Conservation (phyloP, 2,329 filamentous ascomycete species). For the Xylariaceae sp. region DNA sequence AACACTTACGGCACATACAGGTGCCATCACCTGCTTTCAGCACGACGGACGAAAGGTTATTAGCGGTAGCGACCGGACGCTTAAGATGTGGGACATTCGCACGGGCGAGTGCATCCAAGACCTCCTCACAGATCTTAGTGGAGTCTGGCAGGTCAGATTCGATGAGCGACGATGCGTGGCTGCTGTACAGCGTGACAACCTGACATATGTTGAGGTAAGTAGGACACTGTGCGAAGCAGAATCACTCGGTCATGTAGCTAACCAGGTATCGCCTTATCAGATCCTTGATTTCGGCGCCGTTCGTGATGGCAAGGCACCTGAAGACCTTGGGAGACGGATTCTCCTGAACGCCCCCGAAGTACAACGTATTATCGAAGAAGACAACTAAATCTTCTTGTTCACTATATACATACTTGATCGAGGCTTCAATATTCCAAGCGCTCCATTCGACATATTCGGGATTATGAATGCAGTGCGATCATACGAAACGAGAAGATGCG, state of each 20-base stretch:
- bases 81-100: conserved; percentile 98
- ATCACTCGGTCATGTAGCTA: conserved; percentile 24
- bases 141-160: conserved; percentile 99
- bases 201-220: conserved; percentile 94
- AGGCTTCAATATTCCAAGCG: too few species aligned
- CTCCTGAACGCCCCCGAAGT: conserved; percentile 57
- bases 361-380: conserved; percentile 31
- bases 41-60: conserved; percentile 97
- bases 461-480: too few species aligned
- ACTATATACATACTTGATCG: too few species aligned
- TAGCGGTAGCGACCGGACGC: conserved; percentile 86
- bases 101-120: conserved; percentile 92
- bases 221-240: neutral
- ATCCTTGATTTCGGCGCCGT: conserved; percentile 96
- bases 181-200: conserved; percentile 84
- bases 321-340: conserved; percentile 75
- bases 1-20: conserved; percentile 87
- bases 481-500: too few species aligned
- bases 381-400: conserved; percentile 9
- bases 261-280: conserved; percentile 44
- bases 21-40: conserved; percentile 97
- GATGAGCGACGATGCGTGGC: conserved; percentile 93
- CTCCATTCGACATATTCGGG: too few species aligned
- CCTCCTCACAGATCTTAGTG: conserved; percentile 84
- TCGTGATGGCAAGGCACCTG: conserved; percentile 75